phyloP scores from a whole-genome alignment of 2,329 filamentous ascomycete species.

The Sclerotinia glacialis region DNA sequence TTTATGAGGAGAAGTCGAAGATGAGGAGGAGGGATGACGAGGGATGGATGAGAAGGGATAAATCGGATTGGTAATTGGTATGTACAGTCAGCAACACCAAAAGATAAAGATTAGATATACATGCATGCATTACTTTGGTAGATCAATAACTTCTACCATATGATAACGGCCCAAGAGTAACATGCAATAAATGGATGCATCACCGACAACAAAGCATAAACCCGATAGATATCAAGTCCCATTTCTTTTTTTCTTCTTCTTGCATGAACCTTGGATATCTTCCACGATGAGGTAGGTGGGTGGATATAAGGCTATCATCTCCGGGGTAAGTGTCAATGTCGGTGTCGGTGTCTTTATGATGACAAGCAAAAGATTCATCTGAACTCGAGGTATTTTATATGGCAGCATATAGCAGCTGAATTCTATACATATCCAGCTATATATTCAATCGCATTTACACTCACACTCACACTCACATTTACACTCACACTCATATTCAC shows the following conservation, averaged over 20 bases:
- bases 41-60: background rate
- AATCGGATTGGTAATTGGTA: background rate
- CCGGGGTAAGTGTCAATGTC: background rate
- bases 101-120: too few species aligned
- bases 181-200: too few species aligned
- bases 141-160: too few species aligned
- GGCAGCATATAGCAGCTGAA: too few species aligned
- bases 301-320: background rate
- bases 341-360: background rate
- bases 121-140: too few species aligned
- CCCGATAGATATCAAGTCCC: background rate
- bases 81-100: too few species aligned
- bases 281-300: background rate
- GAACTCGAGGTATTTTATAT: too few species aligned
- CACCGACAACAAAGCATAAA: conserved; percentile 11
- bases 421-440: too few species aligned
- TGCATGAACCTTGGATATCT: conserved; percentile 1
- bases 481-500: background rate
- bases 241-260: conserved; percentile 8
- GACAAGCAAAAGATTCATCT: background rate
- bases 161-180: background rate
- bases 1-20: too few species aligned
- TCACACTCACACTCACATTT: background rate
- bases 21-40: too few species aligned
- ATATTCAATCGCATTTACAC: too few species aligned